These are phyloP conservation scores for Hyphodiscus hymeniophilus DNA, from an alignment of 495 filamentous ascomycete species.

Conservation along the genomic window DNA sequence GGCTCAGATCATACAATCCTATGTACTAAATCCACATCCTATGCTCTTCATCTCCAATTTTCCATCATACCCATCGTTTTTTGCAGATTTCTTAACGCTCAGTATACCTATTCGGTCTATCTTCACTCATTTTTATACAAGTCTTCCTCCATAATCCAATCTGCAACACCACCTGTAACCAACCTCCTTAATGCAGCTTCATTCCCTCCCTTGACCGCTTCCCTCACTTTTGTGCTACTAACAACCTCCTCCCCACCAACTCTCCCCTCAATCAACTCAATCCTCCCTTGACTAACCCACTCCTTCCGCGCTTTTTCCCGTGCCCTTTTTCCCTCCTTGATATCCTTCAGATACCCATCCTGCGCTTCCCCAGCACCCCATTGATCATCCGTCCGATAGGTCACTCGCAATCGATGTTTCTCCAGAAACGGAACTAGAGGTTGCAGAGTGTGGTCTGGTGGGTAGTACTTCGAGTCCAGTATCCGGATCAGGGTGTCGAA, in stretches of 20 bases:
- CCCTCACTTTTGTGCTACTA: constrained; percentile 74
- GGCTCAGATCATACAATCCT: not conserved
- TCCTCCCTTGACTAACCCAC: constrained; percentile 54
- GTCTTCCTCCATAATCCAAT: constrained; percentile 45
- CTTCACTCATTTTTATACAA: constrained; percentile 35
- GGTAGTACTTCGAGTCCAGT: constrained; percentile 80
- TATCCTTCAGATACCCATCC: constrained; percentile 42
- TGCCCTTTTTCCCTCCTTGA: constrained; percentile 44
- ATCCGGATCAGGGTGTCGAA: constrained; percentile 85
- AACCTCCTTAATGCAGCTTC: constrained; percentile 48
- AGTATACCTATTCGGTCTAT: not conserved
- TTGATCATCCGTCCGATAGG: constrained; percentile 55
- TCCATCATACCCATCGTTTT: no score
- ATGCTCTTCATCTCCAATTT: no score
- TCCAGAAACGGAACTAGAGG: constrained; percentile 61
- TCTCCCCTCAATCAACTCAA: constrained; percentile 60
- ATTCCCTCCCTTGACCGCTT: constrained; percentile 46
- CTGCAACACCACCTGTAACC: constrained; percentile 53
- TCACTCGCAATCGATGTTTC: constrained; percentile 62
- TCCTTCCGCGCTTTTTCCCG: constrained; percentile 48
- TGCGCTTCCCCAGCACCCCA: constrained; percentile 59
- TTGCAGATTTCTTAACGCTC: not conserved
- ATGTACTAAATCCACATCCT: no score
- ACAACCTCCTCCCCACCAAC: constrained; percentile 47
- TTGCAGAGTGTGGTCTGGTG: constrained; percentile 40